Base-by-base conservation (phyloP, 192 early-diverging fungal species). In the Gamsiella multidivaricata region DNA sequence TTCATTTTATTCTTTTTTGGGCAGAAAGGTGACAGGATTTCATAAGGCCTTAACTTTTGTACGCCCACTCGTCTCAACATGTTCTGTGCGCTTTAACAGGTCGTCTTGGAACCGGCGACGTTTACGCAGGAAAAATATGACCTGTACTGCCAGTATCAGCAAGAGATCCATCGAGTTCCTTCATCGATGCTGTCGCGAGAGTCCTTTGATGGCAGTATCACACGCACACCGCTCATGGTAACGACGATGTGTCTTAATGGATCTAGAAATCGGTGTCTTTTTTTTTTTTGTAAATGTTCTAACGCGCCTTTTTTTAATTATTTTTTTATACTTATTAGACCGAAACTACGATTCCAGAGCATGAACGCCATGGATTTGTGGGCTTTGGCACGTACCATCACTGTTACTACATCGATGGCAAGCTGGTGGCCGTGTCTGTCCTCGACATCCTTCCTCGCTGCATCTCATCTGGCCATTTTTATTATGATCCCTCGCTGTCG, bases 381-480 rank as follows among this genome's bases (percentile, higher is more conserved):
- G 81, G 88, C 43, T 84, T 86, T 82, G 91, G 97, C 62, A 82
- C 91, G 43, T 99, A 91, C 69, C 96, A 99, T 74, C 95, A 96
- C 81, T 93, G 92, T 65, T 98, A 98, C 81, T 91, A 94, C 45
- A 63, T 97, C 15, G 91, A 95, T 67, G 89, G 79, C 17, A 84
- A 82, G 18, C 84, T 99, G 14, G 87, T 91, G 3, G 97, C 96
- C 20, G 90, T 98, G 14, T 92, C 89, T 17, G 95, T 99, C 2
- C 76, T 99, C 59, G 97, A 99, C 74, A 89, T 98, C 9, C 82
- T 98, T 41, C 97, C 96, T 15, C 47, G 56, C 0, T 97, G 93
- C 59, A 81, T 98, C 20, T 97, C 95, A 0, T 91, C 94, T 2
- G 96, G 97, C 23, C 98, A 99, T 59, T 92, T 98, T 60, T 89